phyloP scores from a whole-genome alignment of 139 green algal species.

The Chlamydomonas eustigma region DNA sequence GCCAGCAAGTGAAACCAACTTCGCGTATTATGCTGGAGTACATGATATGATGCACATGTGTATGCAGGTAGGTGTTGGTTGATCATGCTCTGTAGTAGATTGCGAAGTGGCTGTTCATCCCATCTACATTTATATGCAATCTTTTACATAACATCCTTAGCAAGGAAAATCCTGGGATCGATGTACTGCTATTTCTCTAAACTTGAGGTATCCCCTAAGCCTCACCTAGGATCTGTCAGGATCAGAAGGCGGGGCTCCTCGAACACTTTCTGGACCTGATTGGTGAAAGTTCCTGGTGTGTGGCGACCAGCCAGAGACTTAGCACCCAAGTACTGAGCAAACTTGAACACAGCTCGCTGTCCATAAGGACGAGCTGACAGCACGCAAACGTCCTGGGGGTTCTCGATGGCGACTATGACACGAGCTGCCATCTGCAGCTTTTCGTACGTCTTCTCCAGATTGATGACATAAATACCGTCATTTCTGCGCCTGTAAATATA shows the following conservation, averaged over 20 bases:
- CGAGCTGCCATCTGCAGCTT: conserved; percentile 98
- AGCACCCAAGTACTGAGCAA: conserved; percentile 93
- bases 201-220: conserved; percentile 41
- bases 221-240: conserved; percentile 82
- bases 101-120: no score
- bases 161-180: no score
- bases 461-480: conserved; percentile 97
- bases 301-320: conserved; percentile 93
- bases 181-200: conserved; percentile 47
- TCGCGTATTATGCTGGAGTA: no score
- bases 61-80: no score
- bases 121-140: no score
- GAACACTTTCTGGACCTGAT: conserved; percentile 97
- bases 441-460: conserved; percentile 98
- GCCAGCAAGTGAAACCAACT: no score
- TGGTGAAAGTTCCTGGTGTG: conserved; percentile 99
- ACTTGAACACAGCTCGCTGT: conserved; percentile 98
- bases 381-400: conserved; percentile 79
- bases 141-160: no score
- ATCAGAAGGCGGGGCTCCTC: conserved; percentile 96
- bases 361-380: conserved; percentile 88
- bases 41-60: no score
- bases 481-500: conserved; percentile 85
- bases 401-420: conserved; percentile 98
- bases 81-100: no score